Conservation (phyloP, 176 grass and related monocot genomes). For the Oryza nivara region DNA sequence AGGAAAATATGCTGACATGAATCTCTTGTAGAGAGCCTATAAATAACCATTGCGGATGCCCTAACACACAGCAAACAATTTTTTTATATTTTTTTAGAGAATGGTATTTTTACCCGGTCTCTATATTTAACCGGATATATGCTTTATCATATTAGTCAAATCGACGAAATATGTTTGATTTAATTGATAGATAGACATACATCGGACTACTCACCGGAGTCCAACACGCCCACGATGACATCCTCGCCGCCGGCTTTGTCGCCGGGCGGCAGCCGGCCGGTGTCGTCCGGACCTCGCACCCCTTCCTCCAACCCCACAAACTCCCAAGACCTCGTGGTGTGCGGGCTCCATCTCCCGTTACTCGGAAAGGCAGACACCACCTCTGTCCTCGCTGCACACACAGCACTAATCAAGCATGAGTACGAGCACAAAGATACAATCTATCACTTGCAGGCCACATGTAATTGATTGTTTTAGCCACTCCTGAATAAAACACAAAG, state of each 20-base stretch:
- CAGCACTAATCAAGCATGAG: not conserved
- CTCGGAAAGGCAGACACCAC: slow-evolving; percentile 72
- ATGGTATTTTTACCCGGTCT: too few species aligned
- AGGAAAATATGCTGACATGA: too few species aligned
- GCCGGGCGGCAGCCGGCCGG: slow-evolving; percentile 47
- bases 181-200: not conserved
- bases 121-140: not conserved
- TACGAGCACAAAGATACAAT: slow-evolving; percentile 25
- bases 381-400: slow-evolving; percentile 56
- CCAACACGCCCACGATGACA: slow-evolving; percentile 87
- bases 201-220: slow-evolving; percentile 60
- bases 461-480: not conserved
- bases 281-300: not conserved
- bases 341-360: slow-evolving; percentile 64
- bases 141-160: too few species aligned
- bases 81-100: too few species aligned
- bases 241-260: slow-evolving; percentile 50
- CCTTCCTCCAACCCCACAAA: slow-evolving; percentile 78
- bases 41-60: too few species aligned
- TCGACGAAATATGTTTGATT: not conserved
- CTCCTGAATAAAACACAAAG: not conserved
- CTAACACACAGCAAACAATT: not conserved
- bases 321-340: slow-evolving; percentile 96
- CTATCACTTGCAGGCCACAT: not conserved
- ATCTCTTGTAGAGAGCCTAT: too few species aligned